phyloP scores from a whole-genome alignment of 1,284 basidiomycete genomes.

The Cutaneotrichosporon spelunceum region DNA sequence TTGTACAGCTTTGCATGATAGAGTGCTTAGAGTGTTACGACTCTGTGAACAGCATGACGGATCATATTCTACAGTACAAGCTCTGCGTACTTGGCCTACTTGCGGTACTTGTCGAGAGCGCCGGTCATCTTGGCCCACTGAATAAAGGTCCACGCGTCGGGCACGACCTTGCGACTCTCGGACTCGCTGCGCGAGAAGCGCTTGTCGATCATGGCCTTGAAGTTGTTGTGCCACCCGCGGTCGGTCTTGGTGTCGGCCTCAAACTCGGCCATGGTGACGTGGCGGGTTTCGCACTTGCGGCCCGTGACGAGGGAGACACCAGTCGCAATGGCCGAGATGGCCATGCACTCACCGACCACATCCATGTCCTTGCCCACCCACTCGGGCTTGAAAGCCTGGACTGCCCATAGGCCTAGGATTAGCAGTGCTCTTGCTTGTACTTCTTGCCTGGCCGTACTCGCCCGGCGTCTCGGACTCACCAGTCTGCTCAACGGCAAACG shows the following conservation, averaged over 20 bases:
- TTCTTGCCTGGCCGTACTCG: not conserved
- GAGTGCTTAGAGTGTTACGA: not conserved
- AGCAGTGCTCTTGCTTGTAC: not conserved
- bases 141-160: constrained; percentile 2
- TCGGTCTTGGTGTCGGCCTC: not conserved
- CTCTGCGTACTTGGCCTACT: not conserved
- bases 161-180: not conserved
- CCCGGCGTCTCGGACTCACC: not conserved
- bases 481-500: not conserved
- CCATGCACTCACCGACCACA: constrained; percentile 3
- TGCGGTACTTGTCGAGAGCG: not conserved
- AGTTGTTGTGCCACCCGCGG: constrained; percentile 11
- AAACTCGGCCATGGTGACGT: not conserved
- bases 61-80: too few relatives aligned
- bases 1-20: not conserved
- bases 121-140: not conserved
- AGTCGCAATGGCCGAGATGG: constrained; percentile 4
- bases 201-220: constrained; percentile 5
- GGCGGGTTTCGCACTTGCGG: not conserved
- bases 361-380: constrained; percentile 22
- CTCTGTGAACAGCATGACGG: too few relatives aligned
- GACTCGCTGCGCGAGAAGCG: not conserved
- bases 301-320: not conserved
- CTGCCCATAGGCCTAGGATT: not conserved
- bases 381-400: not conserved